Evolutionary conservation across 805 yeast genomes (phyloP), one percentile per base, ranked within the genome.

Genomic region (Lipomyces spencermartinsiae): DNA sequence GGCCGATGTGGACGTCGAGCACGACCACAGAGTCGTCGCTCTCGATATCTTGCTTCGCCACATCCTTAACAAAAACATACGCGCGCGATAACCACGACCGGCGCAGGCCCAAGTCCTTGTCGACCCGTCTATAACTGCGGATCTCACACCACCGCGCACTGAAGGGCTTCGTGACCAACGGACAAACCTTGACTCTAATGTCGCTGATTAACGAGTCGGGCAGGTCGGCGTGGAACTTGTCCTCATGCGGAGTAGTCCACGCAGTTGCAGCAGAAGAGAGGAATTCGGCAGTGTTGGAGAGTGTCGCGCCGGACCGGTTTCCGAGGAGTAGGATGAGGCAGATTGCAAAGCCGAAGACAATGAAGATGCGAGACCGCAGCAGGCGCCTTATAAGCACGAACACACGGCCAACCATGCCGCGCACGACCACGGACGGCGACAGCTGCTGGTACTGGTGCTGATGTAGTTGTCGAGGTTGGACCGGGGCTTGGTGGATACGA

Each of bases 51-150:
- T 25, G 53, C 60, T 70, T 75, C 66, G 76, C 62, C 19, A 74
- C 73, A 25, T 75, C 54, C 61, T 75, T 72, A n/a, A 72, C 74
- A 70, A 73, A 79, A 22, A 87, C 71, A 73, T 73, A 86, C 53
- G 81, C 80, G 60, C 78, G 77, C 59, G 76, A 73, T 46, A 80
- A 70, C 87, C 87, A 85, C 4, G 83, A 78, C 29, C 75, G 71
- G 4, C 83, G 82, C 64, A 86, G 78, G 19, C 74, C 73, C 51
- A 87, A 77, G 73, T 86, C 89, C 71, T 85, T 85, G 29, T 81
- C 80, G 33, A 84, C 69, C 61, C 78, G 77, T 49, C 69, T 63
- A 87, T 87, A 86, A 7, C 80, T 78, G 4, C 79, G 82, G 16
- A 43, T 16, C 4, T 37, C n/a, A 34, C 67, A 65, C 22, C 37